Conservation (phyloP, 768 basidiomycete genomes). For the Mycena filopes region DNA sequence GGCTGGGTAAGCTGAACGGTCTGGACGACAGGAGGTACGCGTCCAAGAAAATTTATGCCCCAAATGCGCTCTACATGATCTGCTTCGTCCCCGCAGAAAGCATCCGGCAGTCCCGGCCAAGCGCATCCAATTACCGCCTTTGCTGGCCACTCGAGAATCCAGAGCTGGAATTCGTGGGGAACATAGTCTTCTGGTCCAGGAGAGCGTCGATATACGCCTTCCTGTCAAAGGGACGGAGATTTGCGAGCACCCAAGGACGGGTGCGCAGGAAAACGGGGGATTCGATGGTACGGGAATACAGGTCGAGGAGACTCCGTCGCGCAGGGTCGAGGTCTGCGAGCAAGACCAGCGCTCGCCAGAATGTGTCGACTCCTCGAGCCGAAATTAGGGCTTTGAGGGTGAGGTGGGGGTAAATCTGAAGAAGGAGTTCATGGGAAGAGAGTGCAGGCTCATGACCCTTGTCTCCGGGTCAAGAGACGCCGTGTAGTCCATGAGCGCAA, state of each 20-base stretch:
- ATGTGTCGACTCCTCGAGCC: background rate
- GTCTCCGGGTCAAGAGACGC: no score
- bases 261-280: background rate
- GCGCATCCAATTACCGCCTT: background rate
- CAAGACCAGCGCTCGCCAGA: background rate
- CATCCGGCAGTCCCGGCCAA: background rate
- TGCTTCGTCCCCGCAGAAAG: background rate
- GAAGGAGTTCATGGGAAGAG: background rate
- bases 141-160: conserved; percentile 15
- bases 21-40: background rate
- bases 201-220: conserved; percentile 6
- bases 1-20: background rate
- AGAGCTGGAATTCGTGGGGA: background rate
- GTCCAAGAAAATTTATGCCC: background rate
- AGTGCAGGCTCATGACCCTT: no score
- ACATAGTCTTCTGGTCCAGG: background rate
- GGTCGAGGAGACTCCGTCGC: background rate
- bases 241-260: conserved; percentile 1
- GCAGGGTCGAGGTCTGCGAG: background rate
- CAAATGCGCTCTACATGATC: background rate
- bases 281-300: background rate
- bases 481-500: no score
- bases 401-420: background rate
- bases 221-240: background rate
- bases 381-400: conserved; percentile 1